Conservation (phyloP, 352 stramenopile species). For the Phytophthora tentaculata region DNA sequence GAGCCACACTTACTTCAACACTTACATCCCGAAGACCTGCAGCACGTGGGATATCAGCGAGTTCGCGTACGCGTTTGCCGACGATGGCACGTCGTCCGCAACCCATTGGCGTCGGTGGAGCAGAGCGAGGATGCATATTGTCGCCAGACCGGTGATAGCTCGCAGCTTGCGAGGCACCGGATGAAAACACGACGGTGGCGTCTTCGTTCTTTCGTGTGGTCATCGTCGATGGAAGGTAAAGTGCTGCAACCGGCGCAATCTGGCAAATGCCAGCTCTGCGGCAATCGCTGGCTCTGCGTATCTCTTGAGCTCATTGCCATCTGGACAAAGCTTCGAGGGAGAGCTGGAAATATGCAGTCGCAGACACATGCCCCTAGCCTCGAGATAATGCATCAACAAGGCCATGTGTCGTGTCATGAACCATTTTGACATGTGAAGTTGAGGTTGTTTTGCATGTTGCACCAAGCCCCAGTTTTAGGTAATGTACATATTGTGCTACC, state of each 20-base stretch:
- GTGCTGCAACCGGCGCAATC: constrained; percentile 4
- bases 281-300: constrained; percentile 15
- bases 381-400: neutral
- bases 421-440: neutral
- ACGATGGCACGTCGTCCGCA: constrained; percentile 14
- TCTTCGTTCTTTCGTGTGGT: constrained; percentile 28
- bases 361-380: constrained; percentile 14
- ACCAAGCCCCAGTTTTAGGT: constrained; percentile 15
- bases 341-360: neutral
- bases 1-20: constrained; percentile 55
- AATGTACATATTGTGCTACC: constrained; percentile 6
- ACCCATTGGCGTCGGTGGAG: constrained; percentile 15
- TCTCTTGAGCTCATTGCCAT: constrained; percentile 20
- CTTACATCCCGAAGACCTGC: constrained; percentile 56
- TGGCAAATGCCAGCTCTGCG: constrained; percentile 4
- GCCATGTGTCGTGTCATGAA: too few relatives aligned
- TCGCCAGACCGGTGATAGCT: constrained; percentile 27
- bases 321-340: constrained; percentile 23
- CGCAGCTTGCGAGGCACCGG: constrained; percentile 19
- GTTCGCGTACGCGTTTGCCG: constrained; percentile 44
- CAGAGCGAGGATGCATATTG: constrained; percentile 16
- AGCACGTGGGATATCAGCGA: constrained; percentile 65
- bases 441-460: constrained; percentile 3
- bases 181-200: constrained; percentile 20
- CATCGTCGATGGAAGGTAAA: constrained; percentile 18